Base-by-base conservation (phyloP, 1,139 yeast species). In the Tardiomyces digboiensis region DNA sequence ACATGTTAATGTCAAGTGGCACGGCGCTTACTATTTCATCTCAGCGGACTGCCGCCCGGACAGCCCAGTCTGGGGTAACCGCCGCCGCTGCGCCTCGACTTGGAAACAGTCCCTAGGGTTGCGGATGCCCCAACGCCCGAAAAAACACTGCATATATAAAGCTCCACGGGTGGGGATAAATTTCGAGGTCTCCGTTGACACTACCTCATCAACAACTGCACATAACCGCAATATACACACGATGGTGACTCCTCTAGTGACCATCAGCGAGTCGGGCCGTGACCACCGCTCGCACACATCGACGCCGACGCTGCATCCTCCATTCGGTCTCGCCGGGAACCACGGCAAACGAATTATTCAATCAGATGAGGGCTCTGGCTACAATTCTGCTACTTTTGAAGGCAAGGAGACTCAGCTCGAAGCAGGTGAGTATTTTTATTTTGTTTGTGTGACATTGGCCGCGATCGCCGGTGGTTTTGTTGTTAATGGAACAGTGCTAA, bases 391-490 rank as follows among this genome's bases (percentile, higher is more conserved):
- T 41, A 83, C 86, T 3, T 89, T 87, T 59, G 75, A 79, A 37
- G 95, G 93, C 37, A 87, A 86, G 61, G 83, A 81, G 56, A 75
- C 76, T 46, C 97, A 91, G 63, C 75, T 81, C 61, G 91, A 81
- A 50, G 74, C 77, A 45, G 68, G 33, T 26, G 14, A 26, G 33
- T 26, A n/a, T 22, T 16, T 36, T 22, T 19, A 16, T 7, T 8
- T 26, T 33, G 8, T 16, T 8, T n/a, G 10, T 14, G 10, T 8
- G 33, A 22, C 19, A 26, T 23, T 8, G n/a, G 12, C 8, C 14
- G 21, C 19, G 19, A n/a, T 12, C n/a, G 39, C 21, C 4, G 23
- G 19, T 26, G 12, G n/a, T 20, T 7, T 8, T 4, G 16, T 39
- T 12, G 39, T 21, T 36, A 19, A 45, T 42, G 42, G 43, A 42